A percentile compares a stretch with the other conserved stretches of the same genome.
Evolutionary conservation across 2,329 filamentous ascomycete genomes (phyloP).

Genomic region (Fusarium sororula): DNA sequence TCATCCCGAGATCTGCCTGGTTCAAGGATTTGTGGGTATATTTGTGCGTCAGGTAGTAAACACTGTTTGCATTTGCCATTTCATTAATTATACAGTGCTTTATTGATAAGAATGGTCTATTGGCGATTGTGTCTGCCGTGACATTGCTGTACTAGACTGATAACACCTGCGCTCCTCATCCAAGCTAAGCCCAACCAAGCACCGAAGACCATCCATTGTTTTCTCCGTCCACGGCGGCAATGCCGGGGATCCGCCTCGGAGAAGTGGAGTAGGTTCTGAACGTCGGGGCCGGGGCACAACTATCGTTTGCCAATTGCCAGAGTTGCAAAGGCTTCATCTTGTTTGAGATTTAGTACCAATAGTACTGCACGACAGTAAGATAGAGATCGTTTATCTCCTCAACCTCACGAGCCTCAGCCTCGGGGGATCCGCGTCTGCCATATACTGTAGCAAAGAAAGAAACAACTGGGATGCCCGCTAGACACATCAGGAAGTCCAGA

Average conservation of each 20-base stretch:
- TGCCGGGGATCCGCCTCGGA: background rate
- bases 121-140: background rate
- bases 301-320: background rate
- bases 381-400: background rate
- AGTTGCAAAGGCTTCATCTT: background rate
- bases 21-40: slow-evolving; percentile 29
- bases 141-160: background rate
- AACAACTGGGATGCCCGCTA: rapidly evolving
- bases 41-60: slow-evolving; percentile 28
- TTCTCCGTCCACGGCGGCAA: background rate
- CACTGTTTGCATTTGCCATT: background rate
- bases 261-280: background rate
- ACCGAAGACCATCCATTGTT: background rate
- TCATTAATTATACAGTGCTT: background rate
- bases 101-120: background rate
- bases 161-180: background rate
- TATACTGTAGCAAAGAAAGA: background rate
- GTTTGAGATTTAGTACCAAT: background rate
- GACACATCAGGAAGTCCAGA: background rate
- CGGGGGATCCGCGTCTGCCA: rapidly evolving
- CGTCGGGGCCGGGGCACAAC: background rate
- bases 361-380: background rate
- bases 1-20: slow-evolving; percentile 23
- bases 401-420: background rate
- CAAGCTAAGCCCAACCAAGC: background rate